phyloP scores from a whole-genome alignment of 192 early-diverging fungal species.

The Blastocladiella britannica region DNA sequence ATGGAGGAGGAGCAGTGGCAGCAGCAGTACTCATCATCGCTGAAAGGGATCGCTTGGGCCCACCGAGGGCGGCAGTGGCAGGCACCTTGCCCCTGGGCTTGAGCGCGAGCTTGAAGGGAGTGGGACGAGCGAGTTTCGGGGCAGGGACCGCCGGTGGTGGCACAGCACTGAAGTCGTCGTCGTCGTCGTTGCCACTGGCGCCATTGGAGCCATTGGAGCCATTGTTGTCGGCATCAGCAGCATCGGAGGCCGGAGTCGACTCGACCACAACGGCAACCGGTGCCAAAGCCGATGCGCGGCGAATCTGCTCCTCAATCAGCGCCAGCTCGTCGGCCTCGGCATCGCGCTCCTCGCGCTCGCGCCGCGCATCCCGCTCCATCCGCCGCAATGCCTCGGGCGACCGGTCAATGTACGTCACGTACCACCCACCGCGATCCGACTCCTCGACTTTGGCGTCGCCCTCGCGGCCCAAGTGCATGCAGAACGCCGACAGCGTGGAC shows the following conservation, averaged over 20 bases:
- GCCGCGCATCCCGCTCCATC: conserved; percentile 53
- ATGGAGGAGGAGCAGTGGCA: background rate
- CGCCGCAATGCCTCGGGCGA: conserved; percentile 44
- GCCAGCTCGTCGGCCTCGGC: conserved; percentile 68
- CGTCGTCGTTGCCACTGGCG: background rate
- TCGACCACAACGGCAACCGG: background rate
- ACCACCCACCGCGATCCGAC: conserved; percentile 73
- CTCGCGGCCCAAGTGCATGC: conserved; percentile 61
- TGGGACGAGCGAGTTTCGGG: background rate
- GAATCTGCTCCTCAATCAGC: conserved; percentile 64
- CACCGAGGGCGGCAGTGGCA: background rate
- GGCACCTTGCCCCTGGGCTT: background rate
- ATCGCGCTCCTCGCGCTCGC: conserved; percentile 56
- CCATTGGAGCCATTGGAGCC: background rate
- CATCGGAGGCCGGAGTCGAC: background rate
- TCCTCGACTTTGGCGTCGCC: conserved; percentile 74
- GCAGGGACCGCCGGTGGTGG: background rate
- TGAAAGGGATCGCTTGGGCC: background rate
- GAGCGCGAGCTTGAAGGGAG: background rate
- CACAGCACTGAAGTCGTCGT: background rate
- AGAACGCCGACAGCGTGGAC: conserved; percentile 74
- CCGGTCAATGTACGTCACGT: conserved; percentile 77
- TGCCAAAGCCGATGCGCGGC: conserved; percentile 30
- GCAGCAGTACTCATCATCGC: no score
- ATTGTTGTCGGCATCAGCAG: background rate